Base-by-base conservation (phyloP, 129 eudicot genomes). In the Pulicaria dysenterica region DNA sequence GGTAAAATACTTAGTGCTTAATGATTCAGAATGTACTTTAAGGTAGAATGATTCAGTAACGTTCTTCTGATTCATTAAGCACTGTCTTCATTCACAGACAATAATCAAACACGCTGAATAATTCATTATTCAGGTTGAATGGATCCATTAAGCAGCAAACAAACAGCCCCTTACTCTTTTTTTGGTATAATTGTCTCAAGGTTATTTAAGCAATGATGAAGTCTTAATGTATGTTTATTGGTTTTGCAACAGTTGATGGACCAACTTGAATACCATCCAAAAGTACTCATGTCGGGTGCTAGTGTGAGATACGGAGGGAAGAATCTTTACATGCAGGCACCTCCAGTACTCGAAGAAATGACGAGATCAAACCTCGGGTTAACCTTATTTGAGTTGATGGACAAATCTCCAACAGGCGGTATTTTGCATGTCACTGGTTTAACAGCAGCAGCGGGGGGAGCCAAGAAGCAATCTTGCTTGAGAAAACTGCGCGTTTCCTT, bases 261-360 rank as follows among this genome's bases (percentile, higher is more conserved):
- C 61, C 82, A 70, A 73, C 85, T 93, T n/a, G 90, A 85, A 67
- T 90, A 80, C 55, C 95, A 89, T 64, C 96, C 96, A 0, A 79
- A 83, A 74, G 85, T 93, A 69, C 83, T 72, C 50, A 65, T 89
- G 68, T 74, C 90, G 2, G 89, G 83, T 77, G 96, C 81, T 12
- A 93, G 96, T 73, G 92, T 90, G 51, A 84, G 76, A 9, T 42
- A 85, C 75, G 39, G 82, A 51, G 87, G 91, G 56, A 86, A 85
- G 77, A 90, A 85, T 76, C 74, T 94, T 60, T 94, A 94, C 84
- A 94, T 94, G 96, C 93, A 84, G 64, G 96, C 96, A 39, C 96
- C 98, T 48, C 89, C 93, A 6, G 64, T 75, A 50, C 89, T 94
- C 3, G 98, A 94, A 81, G 89, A 87, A 85, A 77, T 87, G 96